These are phyloP conservation scores for Stevia rebaudiana DNA, from an alignment of 140 eudicot species.

Conservation along the genomic window DNA sequence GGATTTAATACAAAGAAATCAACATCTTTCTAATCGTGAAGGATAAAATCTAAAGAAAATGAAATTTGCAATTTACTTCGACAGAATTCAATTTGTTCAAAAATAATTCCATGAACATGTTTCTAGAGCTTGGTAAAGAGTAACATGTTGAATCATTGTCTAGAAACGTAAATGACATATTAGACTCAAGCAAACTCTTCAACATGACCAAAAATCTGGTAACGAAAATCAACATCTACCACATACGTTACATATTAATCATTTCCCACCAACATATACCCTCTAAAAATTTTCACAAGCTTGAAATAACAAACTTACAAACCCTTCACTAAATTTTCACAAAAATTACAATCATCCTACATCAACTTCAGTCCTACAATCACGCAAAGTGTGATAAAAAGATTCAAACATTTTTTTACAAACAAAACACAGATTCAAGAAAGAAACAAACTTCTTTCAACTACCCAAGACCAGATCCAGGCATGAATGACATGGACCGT, in stretches of 20 bases:
- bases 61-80: too few species aligned
- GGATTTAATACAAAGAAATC: too few species aligned
- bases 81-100: too few species aligned
- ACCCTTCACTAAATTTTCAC: slow-evolving; percentile 15
- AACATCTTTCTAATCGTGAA: too few species aligned
- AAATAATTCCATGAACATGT: too few species aligned
- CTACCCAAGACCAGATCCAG: slow-evolving; percentile 28
- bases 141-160: too few species aligned
- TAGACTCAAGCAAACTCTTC: not conserved
- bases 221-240: too few species aligned
- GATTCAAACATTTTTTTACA: slow-evolving; percentile 31
- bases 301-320: slow-evolving; percentile 12
- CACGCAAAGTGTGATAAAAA: not conserved
- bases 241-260: not conserved
- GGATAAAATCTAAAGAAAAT: too few species aligned
- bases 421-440: not conserved
- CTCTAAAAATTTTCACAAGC: not conserved
- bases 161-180: too few species aligned
- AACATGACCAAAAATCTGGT: too few species aligned
- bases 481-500: slow-evolving; percentile 49
- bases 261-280: not conserved
- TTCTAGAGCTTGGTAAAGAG: too few species aligned
- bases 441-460: not conserved
- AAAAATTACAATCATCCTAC: slow-evolving; percentile 27
- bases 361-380: slow-evolving; percentile 13